Evolutionary conservation across 768 basidiomycete species (phyloP).

Genomic region (Mycena sanguinolenta): DNA sequence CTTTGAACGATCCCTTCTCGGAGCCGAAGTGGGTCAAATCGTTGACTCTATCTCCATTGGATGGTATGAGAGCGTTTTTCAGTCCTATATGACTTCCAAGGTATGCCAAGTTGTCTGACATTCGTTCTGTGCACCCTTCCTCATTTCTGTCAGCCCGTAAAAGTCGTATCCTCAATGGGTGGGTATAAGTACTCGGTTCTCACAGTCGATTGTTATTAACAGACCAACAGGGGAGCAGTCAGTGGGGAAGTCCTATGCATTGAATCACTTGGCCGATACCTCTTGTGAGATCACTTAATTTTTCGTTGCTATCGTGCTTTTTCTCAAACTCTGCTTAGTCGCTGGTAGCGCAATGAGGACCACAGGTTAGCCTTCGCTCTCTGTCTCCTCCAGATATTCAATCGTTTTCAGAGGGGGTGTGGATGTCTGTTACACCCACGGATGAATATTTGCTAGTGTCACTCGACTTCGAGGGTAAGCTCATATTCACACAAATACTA

Average conservation of each 20-base stretch:
- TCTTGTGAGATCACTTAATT: constrained; percentile 54
- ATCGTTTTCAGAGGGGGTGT: constrained; percentile 62
- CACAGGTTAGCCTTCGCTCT: constrained; percentile 49
- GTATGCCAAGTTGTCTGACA: constrained; percentile 41
- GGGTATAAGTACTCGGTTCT: constrained; percentile 16
- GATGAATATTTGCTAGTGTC: constrained; percentile 66
- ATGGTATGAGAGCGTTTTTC: constrained; percentile 76
- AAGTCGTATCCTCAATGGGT: constrained; percentile 78
- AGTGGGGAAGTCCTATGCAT: constrained; percentile 70
- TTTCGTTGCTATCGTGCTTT: not conserved
- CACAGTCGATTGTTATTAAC: constrained; percentile 3
- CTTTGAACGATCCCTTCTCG: constrained; percentile 66
- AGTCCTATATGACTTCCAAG: constrained; percentile 72
- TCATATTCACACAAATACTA: not conserved
- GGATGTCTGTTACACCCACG: constrained; percentile 77
- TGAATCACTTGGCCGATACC: constrained; percentile 74
- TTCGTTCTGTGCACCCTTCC: not conserved
- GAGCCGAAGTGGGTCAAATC: constrained; percentile 70
- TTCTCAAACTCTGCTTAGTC: constrained; percentile 38
- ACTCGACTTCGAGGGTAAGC: constrained; percentile 72
- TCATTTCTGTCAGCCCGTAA: constrained; percentile 60
- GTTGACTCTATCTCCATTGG: constrained; percentile 51
- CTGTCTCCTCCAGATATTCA: not conserved
- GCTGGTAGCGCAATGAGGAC: constrained; percentile 78
- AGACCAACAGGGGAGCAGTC: constrained; percentile 65